Conservation (phyloP, 2,329 filamentous ascomycete species). For the Huntiella decipiens region DNA sequence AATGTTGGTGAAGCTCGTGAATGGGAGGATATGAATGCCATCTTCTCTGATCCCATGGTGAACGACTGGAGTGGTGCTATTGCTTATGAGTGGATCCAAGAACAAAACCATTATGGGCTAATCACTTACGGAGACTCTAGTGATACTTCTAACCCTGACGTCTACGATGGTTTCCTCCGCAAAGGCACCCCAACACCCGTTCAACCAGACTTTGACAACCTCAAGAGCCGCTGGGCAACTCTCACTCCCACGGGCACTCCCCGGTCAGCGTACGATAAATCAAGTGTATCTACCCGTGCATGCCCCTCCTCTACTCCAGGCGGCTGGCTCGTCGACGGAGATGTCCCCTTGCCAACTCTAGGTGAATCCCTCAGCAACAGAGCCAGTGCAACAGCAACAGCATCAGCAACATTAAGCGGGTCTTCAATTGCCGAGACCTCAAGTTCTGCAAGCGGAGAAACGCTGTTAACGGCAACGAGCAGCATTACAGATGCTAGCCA, state of each 20-base stretch:
- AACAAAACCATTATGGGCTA: slow-evolving; percentile 66
- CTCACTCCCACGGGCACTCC: slow-evolving; percentile 50
- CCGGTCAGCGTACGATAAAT: slow-evolving; percentile 44
- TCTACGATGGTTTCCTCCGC: slow-evolving; percentile 48
- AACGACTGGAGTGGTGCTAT: slow-evolving; percentile 56
- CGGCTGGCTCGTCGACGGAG: slow-evolving; percentile 56
- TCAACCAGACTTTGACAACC: slow-evolving; percentile 58
- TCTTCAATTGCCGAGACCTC: too few species aligned
- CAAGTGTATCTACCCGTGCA: slow-evolving; percentile 38
- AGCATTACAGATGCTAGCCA: too few species aligned
- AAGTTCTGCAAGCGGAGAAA: too few species aligned
- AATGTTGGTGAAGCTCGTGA: slow-evolving; percentile 40
- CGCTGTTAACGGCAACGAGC: background rate
- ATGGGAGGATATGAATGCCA: slow-evolving; percentile 55
- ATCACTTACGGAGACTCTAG: slow-evolving; percentile 52
- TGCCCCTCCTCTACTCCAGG: slow-evolving; percentile 52
- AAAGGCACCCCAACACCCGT: slow-evolving; percentile 56
- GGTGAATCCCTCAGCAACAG: slow-evolving; percentile 22
- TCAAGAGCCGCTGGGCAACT: slow-evolving; percentile 58
- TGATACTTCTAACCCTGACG: slow-evolving; percentile 28
- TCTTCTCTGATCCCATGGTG: slow-evolving; percentile 57
- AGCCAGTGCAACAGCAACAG: too few species aligned
- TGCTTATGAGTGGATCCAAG: slow-evolving; percentile 79
- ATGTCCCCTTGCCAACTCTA: slow-evolving; percentile 48
- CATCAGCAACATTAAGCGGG: too few species aligned